Conservation (phyloP, 768 basidiomycete species). For the Trametes maxima region DNA sequence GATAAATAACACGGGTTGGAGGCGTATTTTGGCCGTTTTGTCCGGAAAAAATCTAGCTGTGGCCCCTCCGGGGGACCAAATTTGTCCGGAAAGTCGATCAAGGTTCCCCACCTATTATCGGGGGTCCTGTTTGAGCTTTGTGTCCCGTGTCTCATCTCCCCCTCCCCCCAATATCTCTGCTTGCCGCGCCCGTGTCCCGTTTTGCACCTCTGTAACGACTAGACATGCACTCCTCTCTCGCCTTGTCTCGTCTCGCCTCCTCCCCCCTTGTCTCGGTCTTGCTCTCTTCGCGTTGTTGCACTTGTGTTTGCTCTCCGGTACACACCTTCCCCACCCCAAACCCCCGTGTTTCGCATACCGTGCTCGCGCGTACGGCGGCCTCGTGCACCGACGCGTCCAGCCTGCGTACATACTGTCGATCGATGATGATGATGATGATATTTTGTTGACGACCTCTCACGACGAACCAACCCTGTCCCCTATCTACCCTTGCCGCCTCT, state of each 20-base stretch:
- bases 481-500: neutral
- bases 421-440: neutral
- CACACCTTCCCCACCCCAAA: neutral
- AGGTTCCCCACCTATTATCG: no score
- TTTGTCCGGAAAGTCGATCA: no score
- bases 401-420: neutral
- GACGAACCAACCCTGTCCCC: neutral
- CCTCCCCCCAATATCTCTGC: constrained; percentile 8
- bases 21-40: no score
- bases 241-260: constrained; percentile 31
- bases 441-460: neutral
- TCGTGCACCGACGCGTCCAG: neutral
- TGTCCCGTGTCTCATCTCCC: no score
- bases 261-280: constrained; percentile 32
- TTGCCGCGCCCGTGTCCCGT: constrained; percentile 9
- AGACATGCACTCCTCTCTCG: constrained; percentile 56
- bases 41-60: no score
- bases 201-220: constrained; percentile 59
- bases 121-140: no score
- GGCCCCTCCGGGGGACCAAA: no score
- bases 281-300: constrained; percentile 12
- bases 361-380: neutral
- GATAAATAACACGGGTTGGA: no score
- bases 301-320: constrained; percentile 13
- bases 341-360: neutral